Base-by-base conservation (phyloP, 2,329 filamentous ascomycete genomes). In the Aphanoascus verrucosus region DNA sequence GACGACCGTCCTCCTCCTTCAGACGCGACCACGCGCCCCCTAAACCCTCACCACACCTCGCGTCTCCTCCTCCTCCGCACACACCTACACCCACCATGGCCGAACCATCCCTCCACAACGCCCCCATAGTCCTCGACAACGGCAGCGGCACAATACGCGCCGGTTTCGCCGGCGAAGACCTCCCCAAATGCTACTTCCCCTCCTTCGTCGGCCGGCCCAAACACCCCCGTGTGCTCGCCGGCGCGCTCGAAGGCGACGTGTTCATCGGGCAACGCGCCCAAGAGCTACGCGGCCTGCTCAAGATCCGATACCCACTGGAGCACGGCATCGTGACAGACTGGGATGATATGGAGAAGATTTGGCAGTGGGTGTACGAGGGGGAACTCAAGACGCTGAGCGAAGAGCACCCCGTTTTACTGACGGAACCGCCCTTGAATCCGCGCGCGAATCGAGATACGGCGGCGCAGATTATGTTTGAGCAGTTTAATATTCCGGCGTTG, bases 311-410 rank as follows among this genome's bases (percentile, higher is more conserved):
- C 68, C 93, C 93, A 43, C 75, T 98, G 53, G 93, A 97, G 74
- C 93, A 98, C 69, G 93, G 93, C 62, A 94, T 98, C 64, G 93
- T 98, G 58, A 98, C 93, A 62, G 89, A 98, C 71, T 98, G 93
- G 93, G 93, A 97, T 67, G 93, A 98, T 67, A 98, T 98, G 93
- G 93, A 98, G 76, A 84, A 88, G 74, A 98, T 98, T 72, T 98
- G 93, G 93, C 87, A 94, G 64, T 93, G 94, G 66, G 89, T 98
- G 51, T 98, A 97, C 69, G 87, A 87, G 55, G 91, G 96, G 66
- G 93, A 94, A 59, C 71, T 98, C 64, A 97, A 96, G 76, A 95
- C 91, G 48, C 78, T 96, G 67, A 96, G 90, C 71, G 93, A 98
- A 78, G 93, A 98, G 84, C 93, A 98, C 71, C 93, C 93, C 43